A percentile compares a stretch with the other conserved stretches of the same genome.
Evolutionary conservation across 257 asterid genomes (phyloP).

Genomic region (Scutellaria minor): DNA sequence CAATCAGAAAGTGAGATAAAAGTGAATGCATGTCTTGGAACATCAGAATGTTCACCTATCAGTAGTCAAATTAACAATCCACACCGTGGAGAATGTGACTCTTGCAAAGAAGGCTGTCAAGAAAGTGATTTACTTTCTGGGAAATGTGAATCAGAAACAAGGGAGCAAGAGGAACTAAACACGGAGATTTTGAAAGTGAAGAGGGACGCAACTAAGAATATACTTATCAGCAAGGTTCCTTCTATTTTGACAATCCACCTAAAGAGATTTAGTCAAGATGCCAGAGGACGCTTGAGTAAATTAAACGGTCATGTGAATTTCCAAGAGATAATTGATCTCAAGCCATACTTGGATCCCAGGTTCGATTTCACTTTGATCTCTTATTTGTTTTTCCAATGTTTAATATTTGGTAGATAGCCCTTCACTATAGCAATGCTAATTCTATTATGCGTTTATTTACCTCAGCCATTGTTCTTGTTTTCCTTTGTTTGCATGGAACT

Average conservation of each 20-base stretch:
- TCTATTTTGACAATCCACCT: constrained; percentile 77
- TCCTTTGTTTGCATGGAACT: background rate
- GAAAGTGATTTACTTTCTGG: constrained; percentile 34
- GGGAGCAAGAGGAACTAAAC: constrained; percentile 48
- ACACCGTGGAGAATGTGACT: constrained; percentile 31
- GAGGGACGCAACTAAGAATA: constrained; percentile 89
- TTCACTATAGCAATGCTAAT: constrained; percentile 15
- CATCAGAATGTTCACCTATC: constrained; percentile 37
- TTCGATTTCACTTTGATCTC: constrained; percentile 36
- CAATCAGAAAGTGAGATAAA: constrained; percentile 39
- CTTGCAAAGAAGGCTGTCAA: constrained; percentile 37
- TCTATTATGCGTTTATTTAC: background rate
- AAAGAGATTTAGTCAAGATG: constrained; percentile 90
- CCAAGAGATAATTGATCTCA: constrained; percentile 65
- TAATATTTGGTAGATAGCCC: background rate
- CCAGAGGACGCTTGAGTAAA: constrained; percentile 84
- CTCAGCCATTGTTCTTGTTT: background rate
- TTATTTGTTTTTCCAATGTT: constrained; percentile 26
- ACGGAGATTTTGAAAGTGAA: constrained; percentile 65
- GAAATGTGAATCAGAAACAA: constrained; percentile 46
- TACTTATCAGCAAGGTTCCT: constrained; percentile 74
- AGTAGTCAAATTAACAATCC: constrained; percentile 35
- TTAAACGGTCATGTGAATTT: constrained; percentile 84
- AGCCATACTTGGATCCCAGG: constrained; percentile 82
- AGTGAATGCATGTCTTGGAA: constrained; percentile 30